Evolutionary conservation across 257 asterid genomes (phyloP).

Genomic region (Thymus mandschuricus): DNA sequence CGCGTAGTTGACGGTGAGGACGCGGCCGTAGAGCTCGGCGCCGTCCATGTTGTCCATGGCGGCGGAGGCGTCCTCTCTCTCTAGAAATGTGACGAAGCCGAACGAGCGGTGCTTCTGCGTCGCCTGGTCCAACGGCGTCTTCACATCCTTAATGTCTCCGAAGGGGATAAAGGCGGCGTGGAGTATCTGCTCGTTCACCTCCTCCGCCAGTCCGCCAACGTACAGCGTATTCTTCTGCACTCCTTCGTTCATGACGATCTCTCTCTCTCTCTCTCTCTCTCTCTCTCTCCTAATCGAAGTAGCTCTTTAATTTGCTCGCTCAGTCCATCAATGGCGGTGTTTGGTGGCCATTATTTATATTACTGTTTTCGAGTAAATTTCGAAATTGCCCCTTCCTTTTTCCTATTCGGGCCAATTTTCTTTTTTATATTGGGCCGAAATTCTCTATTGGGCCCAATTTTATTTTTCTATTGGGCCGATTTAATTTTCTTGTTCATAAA

Average conservation of each 20-base stretch:
- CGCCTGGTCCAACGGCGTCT: constrained; percentile 93
- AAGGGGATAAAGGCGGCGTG: constrained; percentile 94
- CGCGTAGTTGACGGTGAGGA: constrained; percentile 92
- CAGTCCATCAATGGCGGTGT: constrained; percentile 12
- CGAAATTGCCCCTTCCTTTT: constrained; percentile 25
- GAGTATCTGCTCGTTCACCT: constrained; percentile 79
- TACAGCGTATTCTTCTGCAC: constrained; percentile 96
- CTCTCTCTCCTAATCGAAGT: not conserved
- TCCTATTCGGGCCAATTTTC: too few species aligned
- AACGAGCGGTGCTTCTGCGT: constrained; percentile 96
- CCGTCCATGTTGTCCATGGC: constrained; percentile 99
- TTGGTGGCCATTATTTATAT: not conserved
- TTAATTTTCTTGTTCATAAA: not conserved
- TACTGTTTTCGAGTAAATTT: constrained; percentile 19
- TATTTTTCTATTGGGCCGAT: not conserved
- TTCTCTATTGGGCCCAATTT: not conserved
- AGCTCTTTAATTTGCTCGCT: not conserved
- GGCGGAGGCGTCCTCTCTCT: constrained; percentile 87
- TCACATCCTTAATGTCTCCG: constrained; percentile 94
- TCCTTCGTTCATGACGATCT: constrained; percentile 64
- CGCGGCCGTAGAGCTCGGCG: constrained; percentile 96
- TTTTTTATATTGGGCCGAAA: not conserved
- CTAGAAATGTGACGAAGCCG: constrained; percentile 93
- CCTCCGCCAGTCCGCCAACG: constrained; percentile 95
- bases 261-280: not conserved